These are phyloP conservation scores for Glycine latifolia DNA, from an alignment of 306 rosid genomes.

Conservation along the genomic window DNA sequence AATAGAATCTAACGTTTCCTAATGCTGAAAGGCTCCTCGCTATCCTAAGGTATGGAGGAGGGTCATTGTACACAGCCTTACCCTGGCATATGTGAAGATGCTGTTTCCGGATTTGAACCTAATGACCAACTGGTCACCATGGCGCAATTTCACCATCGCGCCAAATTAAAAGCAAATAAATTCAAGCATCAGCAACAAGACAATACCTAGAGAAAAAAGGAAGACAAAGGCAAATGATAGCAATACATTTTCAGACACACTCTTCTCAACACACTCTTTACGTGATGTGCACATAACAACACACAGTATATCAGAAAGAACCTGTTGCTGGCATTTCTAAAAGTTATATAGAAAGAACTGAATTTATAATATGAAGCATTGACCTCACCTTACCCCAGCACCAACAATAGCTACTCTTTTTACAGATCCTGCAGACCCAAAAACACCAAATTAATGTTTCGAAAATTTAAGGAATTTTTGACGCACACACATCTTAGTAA, in stretches of 20 bases:
- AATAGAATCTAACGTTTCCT: not conserved
- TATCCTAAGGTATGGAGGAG: too few species aligned
- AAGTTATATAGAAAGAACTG: not conserved
- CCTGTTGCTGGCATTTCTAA: not conserved
- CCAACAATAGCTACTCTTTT: constrained; percentile 92
- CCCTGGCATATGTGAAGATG: not conserved
- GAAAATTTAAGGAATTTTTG: constrained; percentile 8
- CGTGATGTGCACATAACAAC: not conserved
- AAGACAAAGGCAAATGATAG: not conserved
- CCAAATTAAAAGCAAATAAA: constrained; percentile 24
- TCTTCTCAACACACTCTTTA: not conserved
- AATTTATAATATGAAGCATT: constrained; percentile 34
- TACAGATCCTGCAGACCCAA: constrained; percentile 63
- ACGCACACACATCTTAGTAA: not conserved
- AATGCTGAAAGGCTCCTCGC: not conserved
- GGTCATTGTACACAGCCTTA: not conserved
- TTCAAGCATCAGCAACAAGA: not conserved
- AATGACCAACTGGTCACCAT: not conserved
- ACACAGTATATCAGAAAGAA: not conserved
- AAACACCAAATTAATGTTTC: not conserved
- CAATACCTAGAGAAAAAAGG: not conserved
- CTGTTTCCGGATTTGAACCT: not conserved
- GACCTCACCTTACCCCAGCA: constrained; percentile 86
- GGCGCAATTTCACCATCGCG: too few species aligned
- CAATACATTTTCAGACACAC: not conserved